Percentiles rank a stretch among this genome's conserved stretches.
Conservation (phyloP, 2,329 filamentous ascomycete species). For the Harringtonia aguacate region DNA sequence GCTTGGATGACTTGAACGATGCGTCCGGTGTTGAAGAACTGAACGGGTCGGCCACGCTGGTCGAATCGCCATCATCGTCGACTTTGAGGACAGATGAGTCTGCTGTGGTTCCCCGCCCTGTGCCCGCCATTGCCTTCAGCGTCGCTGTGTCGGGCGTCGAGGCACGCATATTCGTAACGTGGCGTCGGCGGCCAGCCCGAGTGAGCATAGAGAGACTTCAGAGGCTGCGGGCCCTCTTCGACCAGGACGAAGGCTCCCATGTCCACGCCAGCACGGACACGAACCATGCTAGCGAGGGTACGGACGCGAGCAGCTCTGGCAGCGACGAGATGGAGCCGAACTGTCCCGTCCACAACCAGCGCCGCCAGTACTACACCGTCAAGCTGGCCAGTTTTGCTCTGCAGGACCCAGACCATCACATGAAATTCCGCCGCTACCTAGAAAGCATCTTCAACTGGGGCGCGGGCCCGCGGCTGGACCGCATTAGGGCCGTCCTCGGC, state of each 20-base stretch:
- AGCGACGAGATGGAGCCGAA: not conserved
- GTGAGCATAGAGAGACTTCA: not conserved
- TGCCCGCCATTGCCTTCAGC: not conserved
- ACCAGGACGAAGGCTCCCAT: too few relatives aligned
- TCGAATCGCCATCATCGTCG: too few relatives aligned
- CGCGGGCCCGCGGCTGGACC: not conserved
- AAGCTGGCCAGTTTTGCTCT: not conserved
- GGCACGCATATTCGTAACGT: not conserved
- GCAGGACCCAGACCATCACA: not conserved
- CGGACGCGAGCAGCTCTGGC: too few relatives aligned
- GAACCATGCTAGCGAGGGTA: too few relatives aligned
- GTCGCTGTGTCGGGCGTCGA: not conserved
- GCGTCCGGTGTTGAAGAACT: too few relatives aligned
- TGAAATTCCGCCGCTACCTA: not conserved
- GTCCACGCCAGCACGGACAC: too few relatives aligned
- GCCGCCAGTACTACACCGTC: not conserved
- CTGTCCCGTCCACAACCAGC: not conserved
- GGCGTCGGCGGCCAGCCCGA: not conserved
- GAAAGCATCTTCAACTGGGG: constrained; percentile 1
- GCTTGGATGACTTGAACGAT: too few relatives aligned
- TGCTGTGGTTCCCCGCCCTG: not conserved
- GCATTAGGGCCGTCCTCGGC: constrained; percentile 8
- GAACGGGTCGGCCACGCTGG: too few relatives aligned
- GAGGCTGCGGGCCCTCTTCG: not conserved
- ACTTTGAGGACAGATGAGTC: not conserved